Conservation (phyloP, 768 basidiomycete genomes). For the Xerocomus brunneocitrinus region DNA sequence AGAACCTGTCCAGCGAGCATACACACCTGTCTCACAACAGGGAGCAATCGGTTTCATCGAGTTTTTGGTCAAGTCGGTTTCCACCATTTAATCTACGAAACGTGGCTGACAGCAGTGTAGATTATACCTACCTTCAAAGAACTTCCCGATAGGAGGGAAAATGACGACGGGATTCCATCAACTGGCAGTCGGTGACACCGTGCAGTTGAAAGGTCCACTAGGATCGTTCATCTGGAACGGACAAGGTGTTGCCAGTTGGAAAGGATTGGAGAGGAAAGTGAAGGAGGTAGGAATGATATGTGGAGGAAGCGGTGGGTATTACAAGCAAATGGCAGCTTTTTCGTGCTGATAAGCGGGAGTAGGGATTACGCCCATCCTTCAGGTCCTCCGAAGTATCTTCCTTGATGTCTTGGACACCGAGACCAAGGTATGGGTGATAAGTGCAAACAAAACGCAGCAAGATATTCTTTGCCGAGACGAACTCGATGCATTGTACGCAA, state of each 20-base stretch:
- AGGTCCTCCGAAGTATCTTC: constrained; percentile 48
- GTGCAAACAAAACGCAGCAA: constrained; percentile 41
- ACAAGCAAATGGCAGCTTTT: neutral
- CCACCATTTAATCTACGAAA: neutral
- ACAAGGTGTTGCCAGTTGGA: constrained; percentile 33
- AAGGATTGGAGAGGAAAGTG: constrained; percentile 32
- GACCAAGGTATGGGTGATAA: constrained; percentile 44
- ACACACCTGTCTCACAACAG: constrained; percentile 51
- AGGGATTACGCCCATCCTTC: constrained; percentile 56
- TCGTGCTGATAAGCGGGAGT: neutral
- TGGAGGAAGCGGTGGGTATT: constrained; percentile 47
- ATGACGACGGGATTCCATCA: constrained; percentile 48
- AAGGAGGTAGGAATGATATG: constrained; percentile 50
- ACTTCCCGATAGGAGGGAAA: constrained; percentile 43
- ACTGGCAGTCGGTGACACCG: constrained; percentile 42
- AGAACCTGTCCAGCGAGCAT: constrained; percentile 52
- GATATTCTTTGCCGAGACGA: constrained; percentile 52
- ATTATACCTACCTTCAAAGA: constrained; percentile 39
- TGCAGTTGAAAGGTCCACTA: constrained; percentile 58
- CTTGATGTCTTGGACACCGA: constrained; percentile 34
- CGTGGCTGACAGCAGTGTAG: constrained; percentile 22
- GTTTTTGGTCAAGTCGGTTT: constrained; percentile 46
- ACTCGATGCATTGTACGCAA: constrained; percentile 36
- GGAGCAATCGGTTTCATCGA: constrained; percentile 45
- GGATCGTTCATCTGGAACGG: constrained; percentile 55